Percentiles rank a stretch among this genome's conserved stretches.
Evolutionary conservation across 169 alveolate genomes (phyloP).

Genomic region (Plasmodium billcollinsi): DNA sequence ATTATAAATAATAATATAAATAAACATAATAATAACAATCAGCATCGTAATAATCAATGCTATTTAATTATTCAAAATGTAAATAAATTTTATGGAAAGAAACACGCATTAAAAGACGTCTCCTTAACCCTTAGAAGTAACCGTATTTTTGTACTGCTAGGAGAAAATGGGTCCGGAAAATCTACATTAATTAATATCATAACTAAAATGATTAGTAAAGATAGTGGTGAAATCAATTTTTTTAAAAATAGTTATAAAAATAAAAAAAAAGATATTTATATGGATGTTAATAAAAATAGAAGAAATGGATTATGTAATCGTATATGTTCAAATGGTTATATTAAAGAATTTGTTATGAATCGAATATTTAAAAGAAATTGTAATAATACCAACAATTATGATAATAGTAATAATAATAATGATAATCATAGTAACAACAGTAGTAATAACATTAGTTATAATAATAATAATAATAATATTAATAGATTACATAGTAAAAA

Average conservation of each 20-base stretch:
- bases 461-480: background rate
- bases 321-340: background rate
- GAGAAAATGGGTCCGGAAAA: conserved; percentile 76
- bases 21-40: background rate
- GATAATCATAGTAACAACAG: no score
- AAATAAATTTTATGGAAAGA: conserved; percentile 60
- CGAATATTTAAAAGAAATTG: background rate
- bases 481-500: background rate
- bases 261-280: background rate
- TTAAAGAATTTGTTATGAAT: background rate
- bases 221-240: conserved; percentile 56
- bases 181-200: conserved; percentile 70
- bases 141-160: conserved; percentile 55
- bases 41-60: background rate
- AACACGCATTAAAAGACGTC: conserved; percentile 41
- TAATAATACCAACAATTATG: background rate
- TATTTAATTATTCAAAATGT: conserved; percentile 42
- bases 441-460: background rate
- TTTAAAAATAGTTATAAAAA: conserved; percentile 14
- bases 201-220: conserved; percentile 45
- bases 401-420: background rate
- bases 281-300: background rate
- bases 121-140: conserved; percentile 40
- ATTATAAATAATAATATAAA: background rate
- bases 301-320: background rate